Conservation (phyloP, 768 basidiomycete species). For the Xanthoconium purpureum region DNA sequence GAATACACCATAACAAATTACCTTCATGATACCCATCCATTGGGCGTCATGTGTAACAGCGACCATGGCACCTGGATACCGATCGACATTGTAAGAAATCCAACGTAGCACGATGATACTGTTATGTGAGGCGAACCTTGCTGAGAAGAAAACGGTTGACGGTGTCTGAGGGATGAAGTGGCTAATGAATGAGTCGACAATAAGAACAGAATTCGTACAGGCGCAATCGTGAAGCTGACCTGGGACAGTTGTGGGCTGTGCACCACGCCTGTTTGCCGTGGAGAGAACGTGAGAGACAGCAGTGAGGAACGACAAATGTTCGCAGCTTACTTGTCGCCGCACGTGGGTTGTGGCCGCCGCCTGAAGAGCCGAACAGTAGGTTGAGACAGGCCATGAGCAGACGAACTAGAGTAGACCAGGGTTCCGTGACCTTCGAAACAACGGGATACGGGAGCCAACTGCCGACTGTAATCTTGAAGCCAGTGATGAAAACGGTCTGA, state of each 20-base stretch:
- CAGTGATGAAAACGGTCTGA: conserved; percentile 1
- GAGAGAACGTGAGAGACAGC: neutral
- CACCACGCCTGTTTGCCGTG: neutral
- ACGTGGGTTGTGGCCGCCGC: neutral
- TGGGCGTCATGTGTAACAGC: neutral
- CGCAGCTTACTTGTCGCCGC: neutral
- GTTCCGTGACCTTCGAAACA: neutral
- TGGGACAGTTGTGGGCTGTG: neutral
- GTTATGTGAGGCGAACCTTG: neutral
- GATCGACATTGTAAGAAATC: neutral
- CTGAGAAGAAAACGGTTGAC: neutral
- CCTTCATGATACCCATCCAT: neutral
- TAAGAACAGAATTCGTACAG: neutral
- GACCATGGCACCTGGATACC: neutral
- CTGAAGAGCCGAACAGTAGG: neutral
- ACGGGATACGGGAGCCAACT: neutral
- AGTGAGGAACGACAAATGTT: neutral
- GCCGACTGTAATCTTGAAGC: neutral
- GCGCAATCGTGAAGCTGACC: neutral
- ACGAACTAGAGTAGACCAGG: neutral
- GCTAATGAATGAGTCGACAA: neutral
- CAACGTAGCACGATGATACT: neutral
- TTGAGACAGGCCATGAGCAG: neutral
- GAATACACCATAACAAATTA: neutral
- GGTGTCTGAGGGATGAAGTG: neutral